Conservation (phyloP, 2,329 filamentous ascomycete species). For the Arthrobotrys pseudoclavata region DNA sequence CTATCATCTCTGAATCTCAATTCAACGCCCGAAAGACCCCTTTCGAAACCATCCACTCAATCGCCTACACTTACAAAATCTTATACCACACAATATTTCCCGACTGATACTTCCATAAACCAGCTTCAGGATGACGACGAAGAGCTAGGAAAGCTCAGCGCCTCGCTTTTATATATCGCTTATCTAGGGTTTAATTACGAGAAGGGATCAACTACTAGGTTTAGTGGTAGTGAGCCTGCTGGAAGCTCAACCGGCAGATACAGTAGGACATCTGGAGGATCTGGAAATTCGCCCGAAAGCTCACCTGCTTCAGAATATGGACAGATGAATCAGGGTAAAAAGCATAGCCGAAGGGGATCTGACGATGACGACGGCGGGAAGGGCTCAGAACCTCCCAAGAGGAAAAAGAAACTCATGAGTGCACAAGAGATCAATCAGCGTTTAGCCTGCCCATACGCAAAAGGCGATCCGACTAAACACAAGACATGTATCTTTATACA, state of each 20-base stretch:
- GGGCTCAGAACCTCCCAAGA: neutral
- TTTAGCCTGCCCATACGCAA: conserved; percentile 34
- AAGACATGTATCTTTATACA: neutral
- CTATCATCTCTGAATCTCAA: neutral
- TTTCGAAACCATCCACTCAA: neutral
- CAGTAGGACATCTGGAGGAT: neutral
- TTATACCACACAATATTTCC: neutral
- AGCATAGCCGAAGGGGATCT: neutral
- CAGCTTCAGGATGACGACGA: neutral
- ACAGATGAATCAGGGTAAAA: neutral
- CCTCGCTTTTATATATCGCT: neutral
- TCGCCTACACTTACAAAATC: neutral
- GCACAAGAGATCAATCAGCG: neutral
- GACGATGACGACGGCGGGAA: neutral
- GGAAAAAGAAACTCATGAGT: conserved; percentile 2
- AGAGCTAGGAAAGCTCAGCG: neutral
- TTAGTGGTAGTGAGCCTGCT: neutral
- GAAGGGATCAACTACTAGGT: neutral
- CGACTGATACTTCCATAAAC: neutral
- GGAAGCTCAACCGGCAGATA: neutral
- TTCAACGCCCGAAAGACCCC: neutral
- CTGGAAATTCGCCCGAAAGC: neutral
- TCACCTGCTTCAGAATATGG: neutral
- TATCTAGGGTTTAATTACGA: neutral
- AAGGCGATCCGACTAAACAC: conserved; percentile 17